Base-by-base conservation (phyloP, 73 alveolate species). In the Tetrahymena thermophila region DNA sequence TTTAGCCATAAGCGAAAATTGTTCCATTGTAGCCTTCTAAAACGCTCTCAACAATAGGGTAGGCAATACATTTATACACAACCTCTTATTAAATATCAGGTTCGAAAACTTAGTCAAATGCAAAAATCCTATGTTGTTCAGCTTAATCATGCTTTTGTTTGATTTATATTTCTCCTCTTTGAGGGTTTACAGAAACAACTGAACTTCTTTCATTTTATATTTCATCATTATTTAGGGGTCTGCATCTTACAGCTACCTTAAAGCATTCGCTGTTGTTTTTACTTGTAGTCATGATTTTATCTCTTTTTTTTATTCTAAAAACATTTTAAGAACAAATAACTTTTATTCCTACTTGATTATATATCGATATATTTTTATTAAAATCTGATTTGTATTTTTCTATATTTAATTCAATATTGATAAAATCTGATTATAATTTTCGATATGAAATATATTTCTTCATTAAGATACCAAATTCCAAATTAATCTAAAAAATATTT, bases 1-100 rank as follows among this genome's bases (percentile, higher is more conserved):
- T 98, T 95, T 98, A 98, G 6, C 99, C 99, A 93, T 98, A 98
- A 16, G 99, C 99, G 85, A 98, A 98, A 31, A 98, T 96, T 21
- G 99, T 98, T 31, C 99, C 99, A 94, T 98, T 97, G 94, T 97
- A 98, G 35, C 99, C 99, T 94, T 97, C 97, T 34, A 97, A 96
- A 34, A 94, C 97, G 94, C 97, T 99, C 93, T 98, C 98, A 3
- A 99, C 99, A 93, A 99, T 99, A 28, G 99, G 99, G 83, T 96
- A 93, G 16, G 99, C 99, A 38, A 99, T 96, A 85, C 97, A 97
- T 85, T 96, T 96, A 94, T 98, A 98, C 43, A 99, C 98, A 85
- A 94, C 94, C 35, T 98, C 99, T 96, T 99, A 97, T 40, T 96
- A 93, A 35, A 98, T 96, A 43, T 56, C 95, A 96, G 96, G 85